Evolutionary conservation across 2,329 filamentous ascomycete species (phyloP).

Genomic region (Mollisiaceae sp.): DNA sequence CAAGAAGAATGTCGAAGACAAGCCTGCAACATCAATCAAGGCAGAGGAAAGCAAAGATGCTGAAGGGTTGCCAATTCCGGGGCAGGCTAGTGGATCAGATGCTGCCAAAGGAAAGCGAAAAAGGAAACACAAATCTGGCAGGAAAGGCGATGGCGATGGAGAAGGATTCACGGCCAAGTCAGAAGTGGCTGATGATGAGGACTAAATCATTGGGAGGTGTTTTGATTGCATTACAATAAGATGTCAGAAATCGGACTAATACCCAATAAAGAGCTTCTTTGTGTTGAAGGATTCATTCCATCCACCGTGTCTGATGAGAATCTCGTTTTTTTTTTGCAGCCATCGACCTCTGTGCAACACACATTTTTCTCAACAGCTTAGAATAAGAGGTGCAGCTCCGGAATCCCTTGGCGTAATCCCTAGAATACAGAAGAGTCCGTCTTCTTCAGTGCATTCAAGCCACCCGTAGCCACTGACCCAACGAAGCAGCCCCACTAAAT

Average conservation of each 20-base stretch:
- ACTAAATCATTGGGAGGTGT: slow-evolving; percentile 27
- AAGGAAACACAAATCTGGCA: slow-evolving; percentile 43
- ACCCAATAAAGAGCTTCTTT: slow-evolving; percentile 25
- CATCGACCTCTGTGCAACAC: not conserved
- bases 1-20: slow-evolving; percentile 53
- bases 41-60: slow-evolving; percentile 39
- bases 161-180: not conserved
- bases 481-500: not conserved
- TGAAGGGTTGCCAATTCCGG: slow-evolving; percentile 23
- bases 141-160: slow-evolving; percentile 9
- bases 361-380: not conserved
- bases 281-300: not conserved
- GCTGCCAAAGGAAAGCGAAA: slow-evolving; percentile 46
- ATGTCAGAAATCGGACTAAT: slow-evolving; percentile 24
- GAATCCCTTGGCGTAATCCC: not conserved
- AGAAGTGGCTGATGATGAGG: slow-evolving; percentile 26
- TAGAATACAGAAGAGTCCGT: not conserved
- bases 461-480: slow-evolving; percentile 1
- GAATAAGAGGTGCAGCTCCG: not conserved
- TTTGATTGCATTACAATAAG: slow-evolving; percentile 18
- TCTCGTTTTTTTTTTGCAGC: not conserved
- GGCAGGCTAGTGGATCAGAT: slow-evolving; percentile 31
- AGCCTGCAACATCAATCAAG: slow-evolving; percentile 21
- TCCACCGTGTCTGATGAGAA: not conserved
- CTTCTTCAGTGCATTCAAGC: slow-evolving; percentile 1